Percentiles rank a stretch among this genome's conserved stretches.
These are phyloP conservation scores for Castanea sativa DNA, from an alignment of 306 rosid species.

Conservation along the genomic window DNA sequence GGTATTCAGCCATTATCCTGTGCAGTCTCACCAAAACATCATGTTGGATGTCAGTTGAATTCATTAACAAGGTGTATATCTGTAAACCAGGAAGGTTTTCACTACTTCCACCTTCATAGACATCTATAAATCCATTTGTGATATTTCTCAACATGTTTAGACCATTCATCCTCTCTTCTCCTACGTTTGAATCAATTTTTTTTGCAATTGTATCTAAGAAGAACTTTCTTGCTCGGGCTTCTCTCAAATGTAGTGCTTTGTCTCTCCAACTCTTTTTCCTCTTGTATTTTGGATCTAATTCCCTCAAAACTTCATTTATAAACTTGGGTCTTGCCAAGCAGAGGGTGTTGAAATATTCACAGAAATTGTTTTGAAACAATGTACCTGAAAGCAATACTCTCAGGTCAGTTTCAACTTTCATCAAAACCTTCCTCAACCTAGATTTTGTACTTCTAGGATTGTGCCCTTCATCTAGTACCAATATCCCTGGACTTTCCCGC, in stretches of 20 bases:
- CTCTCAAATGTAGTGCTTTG: constrained; percentile 46
- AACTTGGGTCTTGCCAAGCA: constrained; percentile 91
- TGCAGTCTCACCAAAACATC: constrained; percentile 58
- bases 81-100: constrained; percentile 90
- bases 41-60: constrained; percentile 70
- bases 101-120: constrained; percentile 72
- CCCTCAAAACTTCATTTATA: constrained; percentile 67
- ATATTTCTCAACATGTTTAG: constrained; percentile 75
- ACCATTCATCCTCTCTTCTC: constrained; percentile 70
- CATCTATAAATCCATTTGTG: constrained; percentile 82
- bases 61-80: constrained; percentile 88
- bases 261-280: constrained; percentile 37
- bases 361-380: constrained; percentile 90
- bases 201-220: constrained; percentile 78
- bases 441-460: constrained; percentile 95
- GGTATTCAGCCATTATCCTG: constrained; percentile 46
- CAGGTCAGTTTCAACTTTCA: constrained; percentile 86
- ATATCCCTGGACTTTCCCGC: constrained; percentile 83
- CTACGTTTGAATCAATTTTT: constrained; percentile 68
- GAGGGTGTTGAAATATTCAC: constrained; percentile 88
- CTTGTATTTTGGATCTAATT: constrained; percentile 65
- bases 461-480: constrained; percentile 92
- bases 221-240: constrained; percentile 76
- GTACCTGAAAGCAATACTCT: constrained; percentile 92
- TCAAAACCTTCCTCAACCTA: constrained; percentile 77